Evolutionary conservation across 2,329 filamentous ascomycete genomes (phyloP), one percentile per base, ranked within the genome.

Genomic region (Aspergillus ochraceoroseus): DNA sequence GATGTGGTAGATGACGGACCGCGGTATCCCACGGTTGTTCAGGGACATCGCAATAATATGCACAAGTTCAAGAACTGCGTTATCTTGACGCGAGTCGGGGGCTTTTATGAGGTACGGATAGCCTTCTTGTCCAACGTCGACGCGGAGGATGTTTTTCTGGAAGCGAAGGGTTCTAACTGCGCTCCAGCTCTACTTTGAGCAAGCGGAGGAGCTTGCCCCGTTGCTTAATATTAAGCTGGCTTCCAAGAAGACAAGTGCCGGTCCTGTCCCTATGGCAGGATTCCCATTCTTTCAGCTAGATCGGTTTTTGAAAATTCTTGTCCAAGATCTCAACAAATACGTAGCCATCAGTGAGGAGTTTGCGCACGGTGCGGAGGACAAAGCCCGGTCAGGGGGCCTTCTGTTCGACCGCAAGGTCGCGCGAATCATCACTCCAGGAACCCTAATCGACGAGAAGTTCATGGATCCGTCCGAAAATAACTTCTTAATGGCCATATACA

Each of bases 291-390:
- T 86, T 57, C 89, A 96, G 61, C 73, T 98, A 17, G 90, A 96
- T 58, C 81, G 88, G 15, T 95, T 88, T 63, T 77, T 98, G 53
- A 96, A 95, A 64, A 80, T 87, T 46, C 76, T 98, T 13, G 92
- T 98, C 2, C 84, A 95, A 61, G 92, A 96, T 59, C 70, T 92
- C 31, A 86, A 85, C 61, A 85, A 86, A 57, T 87, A 94, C 65
- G 92, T 98, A 47, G 92, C 92, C 32, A 84, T 98, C 49, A 88
- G 87, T 32, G 90, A 98, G 62, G 92, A 98, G 63, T 90, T 94
- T 54, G 80, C 84, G 12, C 85, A 92, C 56, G 75, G 80, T 48
- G 72, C 78, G 3, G 73, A 80, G 3, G 79, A 79, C 41, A 87
- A 79, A 64, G 70, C 83, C 49, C 90, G 83, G 59, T 76, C 80